phyloP scores from a whole-genome alignment of 768 basidiomycete species.

The Paxillus rubicundulus region DNA sequence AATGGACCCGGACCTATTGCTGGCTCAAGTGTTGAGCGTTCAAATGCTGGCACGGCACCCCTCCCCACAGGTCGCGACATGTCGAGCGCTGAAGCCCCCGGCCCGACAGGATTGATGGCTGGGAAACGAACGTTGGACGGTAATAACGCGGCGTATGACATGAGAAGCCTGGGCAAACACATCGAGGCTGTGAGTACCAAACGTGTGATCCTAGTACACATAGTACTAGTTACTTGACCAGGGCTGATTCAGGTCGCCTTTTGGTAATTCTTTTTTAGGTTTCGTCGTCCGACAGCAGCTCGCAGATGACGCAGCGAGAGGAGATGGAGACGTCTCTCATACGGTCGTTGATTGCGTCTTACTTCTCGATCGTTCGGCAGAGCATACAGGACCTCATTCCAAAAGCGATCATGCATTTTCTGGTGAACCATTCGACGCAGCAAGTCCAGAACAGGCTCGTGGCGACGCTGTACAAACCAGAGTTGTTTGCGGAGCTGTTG shows the following conservation, averaged over 20 bases:
- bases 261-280: conserved; percentile 36
- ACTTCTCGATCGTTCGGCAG: conserved; percentile 95
- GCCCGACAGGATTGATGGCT: conserved; percentile 62
- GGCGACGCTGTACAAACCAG: conserved; percentile 91
- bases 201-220: conserved; percentile 1
- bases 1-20: conserved; percentile 75
- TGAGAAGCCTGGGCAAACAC: conserved; percentile 97
- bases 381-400: conserved; percentile 96
- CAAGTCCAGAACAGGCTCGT: conserved; percentile 96
- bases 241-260: conserved; percentile 8
- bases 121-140: conserved; percentile 68
- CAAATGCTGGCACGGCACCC: conserved; percentile 27
- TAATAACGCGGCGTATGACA: conserved; percentile 87
- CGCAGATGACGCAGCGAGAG: conserved; percentile 73
- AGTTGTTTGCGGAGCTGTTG: conserved; percentile 84
- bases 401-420: conserved; percentile 97
- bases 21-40: conserved; percentile 50
- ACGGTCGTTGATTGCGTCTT: conserved; percentile 90
- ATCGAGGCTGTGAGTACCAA: conserved; percentile 83
- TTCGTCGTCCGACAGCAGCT: conserved; percentile 56
- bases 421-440: conserved; percentile 96
- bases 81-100: conserved; percentile 48
- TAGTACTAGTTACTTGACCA: conserved; percentile 5
- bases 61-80: conserved; percentile 63
- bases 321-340: conserved; percentile 97